phyloP scores from a whole-genome alignment of 176 grass and related monocot species.

The Oryza coarctata region DNA sequence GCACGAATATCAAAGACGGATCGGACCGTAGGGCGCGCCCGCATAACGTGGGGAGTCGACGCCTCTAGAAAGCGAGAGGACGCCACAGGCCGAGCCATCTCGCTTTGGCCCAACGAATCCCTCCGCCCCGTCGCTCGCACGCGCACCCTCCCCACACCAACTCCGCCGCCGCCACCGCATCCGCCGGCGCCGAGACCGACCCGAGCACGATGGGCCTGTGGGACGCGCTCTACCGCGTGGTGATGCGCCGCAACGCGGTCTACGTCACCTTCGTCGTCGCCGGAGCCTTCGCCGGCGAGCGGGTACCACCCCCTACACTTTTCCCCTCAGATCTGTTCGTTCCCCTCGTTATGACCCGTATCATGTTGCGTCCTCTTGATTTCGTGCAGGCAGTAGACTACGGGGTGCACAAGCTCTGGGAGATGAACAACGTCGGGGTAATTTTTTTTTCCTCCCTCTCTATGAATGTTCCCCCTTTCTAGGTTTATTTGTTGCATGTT shows the following conservation, averaged over 20 bases:
- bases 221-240: conserved; percentile 72
- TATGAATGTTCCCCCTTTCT: background rate
- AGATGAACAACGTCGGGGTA: conserved; percentile 80
- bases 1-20: background rate
- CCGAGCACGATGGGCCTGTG: conserved; percentile 42
- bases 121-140: background rate
- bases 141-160: background rate
- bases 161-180: background rate
- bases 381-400: conserved; percentile 72
- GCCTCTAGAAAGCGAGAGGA: background rate
- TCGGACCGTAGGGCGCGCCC: background rate
- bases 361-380: background rate
- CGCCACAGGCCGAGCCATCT: background rate
- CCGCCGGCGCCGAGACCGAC: conserved; percentile 9
- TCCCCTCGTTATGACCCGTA: background rate
- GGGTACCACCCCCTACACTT: conserved; percentile 38
- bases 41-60: background rate
- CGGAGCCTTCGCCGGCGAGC: conserved; percentile 80
- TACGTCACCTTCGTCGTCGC: conserved; percentile 92
- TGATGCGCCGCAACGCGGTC: conserved; percentile 87
- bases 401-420: conserved; percentile 74
- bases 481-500: background rate
- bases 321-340: conserved; percentile 18
- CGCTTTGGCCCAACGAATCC: background rate
- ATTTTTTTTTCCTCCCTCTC: background rate